Conservation (phyloP, 495 filamentous ascomycete species). For the Bryoglossum gracile region DNA sequence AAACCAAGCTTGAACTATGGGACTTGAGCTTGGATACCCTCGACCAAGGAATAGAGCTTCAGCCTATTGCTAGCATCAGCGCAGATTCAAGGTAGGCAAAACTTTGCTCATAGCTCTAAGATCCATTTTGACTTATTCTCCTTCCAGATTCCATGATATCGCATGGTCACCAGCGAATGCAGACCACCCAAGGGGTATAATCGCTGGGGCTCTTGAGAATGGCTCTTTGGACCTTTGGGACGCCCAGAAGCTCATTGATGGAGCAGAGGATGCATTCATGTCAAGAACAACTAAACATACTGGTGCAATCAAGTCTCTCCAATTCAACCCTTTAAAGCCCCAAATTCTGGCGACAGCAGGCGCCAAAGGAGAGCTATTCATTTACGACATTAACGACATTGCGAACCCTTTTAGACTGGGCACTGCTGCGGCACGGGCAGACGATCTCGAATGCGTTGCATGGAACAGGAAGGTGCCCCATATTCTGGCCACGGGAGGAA, state of each 20-base stretch:
- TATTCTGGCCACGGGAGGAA: constrained; percentile 91
- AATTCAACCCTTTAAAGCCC: constrained; percentile 93
- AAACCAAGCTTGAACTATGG: constrained; percentile 95
- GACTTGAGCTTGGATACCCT: constrained; percentile 73
- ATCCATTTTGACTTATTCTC: constrained; percentile 9
- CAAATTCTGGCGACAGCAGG: constrained; percentile 90
- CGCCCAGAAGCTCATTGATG: constrained; percentile 72
- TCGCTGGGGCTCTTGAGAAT: constrained; percentile 93
- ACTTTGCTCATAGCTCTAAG: not conserved
- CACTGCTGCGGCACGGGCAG: constrained; percentile 75
- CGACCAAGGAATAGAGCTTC: constrained; percentile 70
- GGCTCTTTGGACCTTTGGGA: constrained; percentile 95
- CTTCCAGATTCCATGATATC: constrained; percentile 84
- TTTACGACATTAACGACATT: constrained; percentile 88
- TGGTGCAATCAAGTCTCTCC: constrained; percentile 87
- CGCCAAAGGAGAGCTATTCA: constrained; percentile 91
- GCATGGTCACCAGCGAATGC: constrained; percentile 81
- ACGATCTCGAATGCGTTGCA: constrained; percentile 90
- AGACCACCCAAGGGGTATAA: constrained; percentile 70
- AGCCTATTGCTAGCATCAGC: constrained; percentile 73
- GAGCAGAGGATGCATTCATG: constrained; percentile 66
- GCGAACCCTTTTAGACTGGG: constrained; percentile 83
- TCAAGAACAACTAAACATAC: constrained; percentile 88
- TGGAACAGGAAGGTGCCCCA: constrained; percentile 99
- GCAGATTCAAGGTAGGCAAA: constrained; percentile 77